Conservation (phyloP, 495 filamentous ascomycete genomes). For the Daldinia concentrica region DNA sequence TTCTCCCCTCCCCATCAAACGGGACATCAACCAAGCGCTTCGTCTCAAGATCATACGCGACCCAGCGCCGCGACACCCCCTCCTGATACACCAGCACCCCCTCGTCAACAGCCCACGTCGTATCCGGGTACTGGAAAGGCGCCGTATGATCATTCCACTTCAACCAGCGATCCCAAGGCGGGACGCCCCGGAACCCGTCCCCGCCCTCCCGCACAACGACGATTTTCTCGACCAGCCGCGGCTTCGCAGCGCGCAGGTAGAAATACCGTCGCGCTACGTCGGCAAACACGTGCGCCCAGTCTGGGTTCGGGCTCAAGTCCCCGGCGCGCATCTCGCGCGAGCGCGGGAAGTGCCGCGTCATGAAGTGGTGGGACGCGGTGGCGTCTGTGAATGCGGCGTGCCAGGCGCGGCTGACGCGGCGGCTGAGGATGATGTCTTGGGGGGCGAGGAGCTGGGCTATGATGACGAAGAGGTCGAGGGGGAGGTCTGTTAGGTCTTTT, state of each 20-base stretch:
- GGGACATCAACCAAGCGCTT: constrained; percentile 59
- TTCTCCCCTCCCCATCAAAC: constrained; percentile 63
- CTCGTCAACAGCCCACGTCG: constrained; percentile 65
- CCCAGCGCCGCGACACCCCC: constrained; percentile 47
- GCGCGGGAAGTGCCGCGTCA: constrained; percentile 63
- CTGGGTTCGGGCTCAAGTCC: not conserved
- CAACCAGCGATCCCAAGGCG: constrained; percentile 64
- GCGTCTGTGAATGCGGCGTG: constrained; percentile 62
- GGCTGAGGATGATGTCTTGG: constrained; percentile 62
- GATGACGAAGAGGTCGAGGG: constrained; percentile 62
- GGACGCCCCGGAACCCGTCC: too few relatives aligned
- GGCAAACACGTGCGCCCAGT: constrained; percentile 61
- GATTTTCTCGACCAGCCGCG: constrained; percentile 60
- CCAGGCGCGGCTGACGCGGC: constrained; percentile 66
- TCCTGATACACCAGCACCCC: constrained; percentile 66
- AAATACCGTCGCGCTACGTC: constrained; percentile 66
- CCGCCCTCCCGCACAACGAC: too few relatives aligned
- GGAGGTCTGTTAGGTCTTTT: constrained; percentile 59
- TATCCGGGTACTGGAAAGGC: constrained; percentile 61
- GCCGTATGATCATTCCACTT: constrained; percentile 55
- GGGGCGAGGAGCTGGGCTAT: constrained; percentile 63
- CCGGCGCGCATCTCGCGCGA: constrained; percentile 60
- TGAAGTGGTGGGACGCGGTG: constrained; percentile 54
- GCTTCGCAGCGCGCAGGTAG: constrained; percentile 60
- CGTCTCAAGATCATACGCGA: constrained; percentile 64